Evolutionary conservation across 345 rosid genomes (phyloP).

Genomic region (Bruguiera sexangula): DNA sequence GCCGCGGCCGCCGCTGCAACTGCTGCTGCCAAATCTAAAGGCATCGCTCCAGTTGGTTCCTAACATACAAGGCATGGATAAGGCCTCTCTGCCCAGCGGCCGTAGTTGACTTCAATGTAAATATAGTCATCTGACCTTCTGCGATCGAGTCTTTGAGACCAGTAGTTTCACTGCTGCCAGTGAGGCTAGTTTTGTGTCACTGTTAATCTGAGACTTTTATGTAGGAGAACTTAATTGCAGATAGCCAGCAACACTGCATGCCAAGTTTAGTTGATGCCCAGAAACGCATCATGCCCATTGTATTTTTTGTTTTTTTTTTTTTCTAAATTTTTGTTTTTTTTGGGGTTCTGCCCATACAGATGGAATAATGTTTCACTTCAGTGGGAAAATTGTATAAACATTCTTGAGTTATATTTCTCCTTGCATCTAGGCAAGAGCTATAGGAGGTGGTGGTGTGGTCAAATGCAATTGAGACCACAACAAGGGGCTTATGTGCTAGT

Average conservation of each 20-base stretch:
- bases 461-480: no score
- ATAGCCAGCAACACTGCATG: background rate
- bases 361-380: no score
- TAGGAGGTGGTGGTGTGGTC: no score
- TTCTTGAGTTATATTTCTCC: no score
- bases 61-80: conserved; percentile 24
- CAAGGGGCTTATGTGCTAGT: no score
- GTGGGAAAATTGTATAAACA: no score
- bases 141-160: conserved; percentile 10
- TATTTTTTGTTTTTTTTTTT: no score
- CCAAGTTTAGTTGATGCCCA: conserved; percentile 15
- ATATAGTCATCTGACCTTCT: conserved; percentile 24
- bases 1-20: conserved; percentile 57
- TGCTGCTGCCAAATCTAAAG: conserved; percentile 60
- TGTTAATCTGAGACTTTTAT: conserved; percentile 11
- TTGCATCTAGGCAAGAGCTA: no score
- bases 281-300: background rate
- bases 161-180: conserved; percentile 27
- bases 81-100: conserved; percentile 14
- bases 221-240: conserved; percentile 16
- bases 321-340: no score
- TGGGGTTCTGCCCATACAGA: no score
- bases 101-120: conserved; percentile 24
- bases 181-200: conserved; percentile 18
- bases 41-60: conserved; percentile 84